A percentile compares a stretch with the other conserved stretches of the same genome.
These are phyloP conservation scores for Trapa incisa DNA, from an alignment of 345 rosid species.

Conservation along the genomic window DNA sequence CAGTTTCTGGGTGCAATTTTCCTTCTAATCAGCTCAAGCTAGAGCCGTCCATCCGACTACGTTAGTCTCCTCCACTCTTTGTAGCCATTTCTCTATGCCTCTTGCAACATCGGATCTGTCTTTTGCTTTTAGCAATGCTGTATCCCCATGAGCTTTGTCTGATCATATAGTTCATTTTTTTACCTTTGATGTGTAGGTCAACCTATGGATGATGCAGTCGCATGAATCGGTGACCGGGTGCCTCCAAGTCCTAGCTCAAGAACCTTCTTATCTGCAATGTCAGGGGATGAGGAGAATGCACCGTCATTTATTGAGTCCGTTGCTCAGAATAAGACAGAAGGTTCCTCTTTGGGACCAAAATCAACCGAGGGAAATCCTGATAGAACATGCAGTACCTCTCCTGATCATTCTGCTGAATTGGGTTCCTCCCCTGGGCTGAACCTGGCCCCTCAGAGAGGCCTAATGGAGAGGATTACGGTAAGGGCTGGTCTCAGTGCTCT, in stretches of 20 bases:
- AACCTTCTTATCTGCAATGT: slow-evolving; percentile 37
- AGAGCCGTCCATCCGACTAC: not conserved
- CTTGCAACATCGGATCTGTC: not conserved
- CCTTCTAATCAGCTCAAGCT: not conserved
- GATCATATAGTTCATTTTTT: slow-evolving; percentile 8
- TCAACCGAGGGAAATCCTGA: slow-evolving; percentile 16
- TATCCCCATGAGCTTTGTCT: not conserved
- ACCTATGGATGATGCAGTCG: slow-evolving; percentile 46
- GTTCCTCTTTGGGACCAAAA: slow-evolving; percentile 20
- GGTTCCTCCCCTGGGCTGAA: slow-evolving; percentile 29
- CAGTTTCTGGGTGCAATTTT: not conserved
- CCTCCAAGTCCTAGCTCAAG: slow-evolving; percentile 61
- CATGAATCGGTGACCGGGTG: slow-evolving; percentile 75
- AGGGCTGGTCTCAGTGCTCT: slow-evolving; percentile 83
- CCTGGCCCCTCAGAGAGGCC: slow-evolving; percentile 42
- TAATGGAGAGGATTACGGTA: slow-evolving; percentile 71
- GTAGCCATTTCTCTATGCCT: slow-evolving; percentile 5
- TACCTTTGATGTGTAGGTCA: slow-evolving; percentile 8
- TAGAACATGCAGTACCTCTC: slow-evolving; percentile 21
- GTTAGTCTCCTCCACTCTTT: not conserved
- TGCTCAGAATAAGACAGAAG: slow-evolving; percentile 22
- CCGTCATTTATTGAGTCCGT: slow-evolving; percentile 25
- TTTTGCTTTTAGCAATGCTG: too few relatives aligned
- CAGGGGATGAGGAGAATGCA: slow-evolving; percentile 37
- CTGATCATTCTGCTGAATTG: slow-evolving; percentile 16